Base-by-base conservation (phyloP, 148 eudicot genomes). In the Amaranthus palmeri region DNA sequence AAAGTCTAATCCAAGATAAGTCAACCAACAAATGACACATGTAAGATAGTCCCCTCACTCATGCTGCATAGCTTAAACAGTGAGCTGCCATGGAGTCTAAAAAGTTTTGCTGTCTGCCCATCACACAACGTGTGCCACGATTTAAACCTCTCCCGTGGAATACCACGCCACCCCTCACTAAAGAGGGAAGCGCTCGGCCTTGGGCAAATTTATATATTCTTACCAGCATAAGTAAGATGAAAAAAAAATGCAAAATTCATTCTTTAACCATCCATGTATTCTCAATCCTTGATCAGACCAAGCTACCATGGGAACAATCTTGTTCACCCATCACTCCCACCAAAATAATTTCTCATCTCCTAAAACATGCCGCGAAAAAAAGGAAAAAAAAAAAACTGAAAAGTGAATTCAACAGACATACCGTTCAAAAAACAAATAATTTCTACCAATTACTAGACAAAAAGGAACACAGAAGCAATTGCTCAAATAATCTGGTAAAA, bases 111-210 rank as follows among this genome's bases (percentile, higher is more conserved):
- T 74, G 18, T 83, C 8, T 74, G 79, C 83, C 83, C 72, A 77
- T 56, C 83, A 54, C 81, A 80, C 74, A 60, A 25, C 6, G 73
- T 76, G 81, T 79, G 74, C 76, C 86, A 80, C 81, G 83, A 80
- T 59, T 68, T 65, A 58, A 79, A 77, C 83, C 72, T 80, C 74
- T 80, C 86, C 64, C 83, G 83, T 83, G 83, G 80, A 73, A 77
- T 83, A 80, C 81, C 83, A 80, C 86, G 77, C 81, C 86, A 74
- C 77, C 83, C 79, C 81, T 79, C 76, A 65, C 77, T 83, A 83
- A 79, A 74, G 83, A 69, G 71, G 83, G 78, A 79, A 83, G 79
- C 81, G 81, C 83, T 80, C 81, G 81, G 83, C 86, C 86, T 80
- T 61, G 73, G 83, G 75, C 71, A 79, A 42, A 55, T 46, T 59